Conservation (phyloP, 495 filamentous ascomycete species). For the Xylaria bambusicola region DNA sequence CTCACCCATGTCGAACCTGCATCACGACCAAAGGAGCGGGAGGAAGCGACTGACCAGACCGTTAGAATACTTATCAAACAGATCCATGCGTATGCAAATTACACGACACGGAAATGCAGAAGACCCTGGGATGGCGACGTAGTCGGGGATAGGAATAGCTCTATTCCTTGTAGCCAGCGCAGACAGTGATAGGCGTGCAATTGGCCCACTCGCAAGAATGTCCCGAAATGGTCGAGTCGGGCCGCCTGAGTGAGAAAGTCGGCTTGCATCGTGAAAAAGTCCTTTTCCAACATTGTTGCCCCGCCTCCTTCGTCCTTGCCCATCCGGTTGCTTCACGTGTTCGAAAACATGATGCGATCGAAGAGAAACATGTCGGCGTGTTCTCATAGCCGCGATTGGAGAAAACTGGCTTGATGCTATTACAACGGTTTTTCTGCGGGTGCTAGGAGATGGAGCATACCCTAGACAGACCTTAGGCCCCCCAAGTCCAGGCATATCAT, state of each 20-base stretch:
- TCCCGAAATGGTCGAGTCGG: slow-evolving; percentile 12
- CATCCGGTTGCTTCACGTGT: too few relatives aligned
- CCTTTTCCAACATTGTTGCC: neutral
- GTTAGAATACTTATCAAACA: neutral
- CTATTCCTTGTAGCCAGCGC: neutral
- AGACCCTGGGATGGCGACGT: neutral
- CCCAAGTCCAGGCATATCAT: too few relatives aligned
- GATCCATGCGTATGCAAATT: neutral
- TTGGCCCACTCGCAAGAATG: slow-evolving; percentile 17
- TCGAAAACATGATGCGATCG: too few relatives aligned
- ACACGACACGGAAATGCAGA: neutral
- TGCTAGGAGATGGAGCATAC: too few relatives aligned
- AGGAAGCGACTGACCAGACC: slow-evolving; percentile 1
- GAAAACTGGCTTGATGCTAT: too few relatives aligned
- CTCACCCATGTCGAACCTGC: neutral
- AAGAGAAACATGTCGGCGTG: too few relatives aligned
- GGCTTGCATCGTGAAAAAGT: neutral
- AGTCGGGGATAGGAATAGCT: neutral
- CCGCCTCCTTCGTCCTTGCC: too few relatives aligned
- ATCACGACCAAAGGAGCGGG: neutral
- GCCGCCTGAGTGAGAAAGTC: neutral
- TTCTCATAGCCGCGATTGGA: too few relatives aligned
- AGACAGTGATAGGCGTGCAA: neutral
- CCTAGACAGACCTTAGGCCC: too few relatives aligned
- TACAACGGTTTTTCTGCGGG: too few relatives aligned